Conservation (phyloP, 2,329 filamentous ascomycete species). For the Colletotrichum gloeosporioides region DNA sequence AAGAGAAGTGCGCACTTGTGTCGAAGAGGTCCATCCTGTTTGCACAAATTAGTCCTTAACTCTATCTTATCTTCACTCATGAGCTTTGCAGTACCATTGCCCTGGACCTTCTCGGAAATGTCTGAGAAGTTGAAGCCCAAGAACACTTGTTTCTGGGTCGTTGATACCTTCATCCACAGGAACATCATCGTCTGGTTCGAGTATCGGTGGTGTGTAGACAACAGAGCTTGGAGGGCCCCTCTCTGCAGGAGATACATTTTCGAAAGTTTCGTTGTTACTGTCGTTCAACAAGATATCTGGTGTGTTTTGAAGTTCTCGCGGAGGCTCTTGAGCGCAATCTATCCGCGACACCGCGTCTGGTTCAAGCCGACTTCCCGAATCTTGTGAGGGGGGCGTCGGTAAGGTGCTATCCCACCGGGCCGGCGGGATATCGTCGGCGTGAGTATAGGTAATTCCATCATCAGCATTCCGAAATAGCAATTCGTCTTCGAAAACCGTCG, state of each 20-base stretch:
- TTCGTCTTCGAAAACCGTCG: not conserved
- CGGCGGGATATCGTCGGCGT: not conserved
- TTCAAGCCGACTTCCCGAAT: not conserved
- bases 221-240: not conserved
- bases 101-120: slow-evolving; percentile 10
- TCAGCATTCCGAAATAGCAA: not conserved
- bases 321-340: not conserved
- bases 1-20: slow-evolving; percentile 63
- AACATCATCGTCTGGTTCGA: not conserved
- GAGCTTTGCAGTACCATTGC: not conserved
- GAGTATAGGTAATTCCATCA: not conserved
- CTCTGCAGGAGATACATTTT: not conserved
- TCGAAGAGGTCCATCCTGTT: slow-evolving; percentile 57
- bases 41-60: not conserved
- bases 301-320: not conserved
- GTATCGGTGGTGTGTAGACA: not conserved
- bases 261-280: not conserved
- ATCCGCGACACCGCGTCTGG: not conserved
- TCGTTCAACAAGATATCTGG: not conserved
- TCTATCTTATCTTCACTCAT: not conserved
- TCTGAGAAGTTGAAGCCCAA: not conserved
- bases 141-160: not conserved
- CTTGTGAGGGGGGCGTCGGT: not conserved
- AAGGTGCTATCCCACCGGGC: not conserved
- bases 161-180: not conserved